Evolutionary conservation across 2,329 filamentous ascomycete species (phyloP).

Genomic region (Trichoderma asperellum): DNA sequence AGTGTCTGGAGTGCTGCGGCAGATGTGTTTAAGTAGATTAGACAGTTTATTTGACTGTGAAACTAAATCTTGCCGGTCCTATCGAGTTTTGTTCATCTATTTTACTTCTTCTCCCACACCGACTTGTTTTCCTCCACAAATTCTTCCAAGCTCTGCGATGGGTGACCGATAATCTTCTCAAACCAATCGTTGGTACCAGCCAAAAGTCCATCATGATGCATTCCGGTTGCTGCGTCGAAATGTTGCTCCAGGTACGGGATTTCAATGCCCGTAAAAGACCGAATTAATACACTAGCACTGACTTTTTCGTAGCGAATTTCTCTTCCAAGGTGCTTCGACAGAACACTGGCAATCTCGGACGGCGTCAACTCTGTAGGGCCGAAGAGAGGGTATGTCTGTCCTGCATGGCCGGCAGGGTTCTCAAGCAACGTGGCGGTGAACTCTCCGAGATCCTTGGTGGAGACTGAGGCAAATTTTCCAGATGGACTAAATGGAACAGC

Average conservation of each 20-base stretch:
- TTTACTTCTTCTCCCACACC: no score
- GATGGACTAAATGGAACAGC: not conserved
- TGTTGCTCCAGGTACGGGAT: slow-evolving; percentile 7
- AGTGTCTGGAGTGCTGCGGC: no score
- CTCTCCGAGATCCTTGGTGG: no score
- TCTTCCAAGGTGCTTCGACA: not conserved
- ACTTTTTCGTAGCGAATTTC: slow-evolving; percentile 6
- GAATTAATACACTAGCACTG: not conserved
- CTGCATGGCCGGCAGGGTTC: slow-evolving; percentile 12
- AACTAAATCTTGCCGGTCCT: no score
- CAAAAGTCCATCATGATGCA: slow-evolving; percentile 5
- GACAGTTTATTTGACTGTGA: no score
- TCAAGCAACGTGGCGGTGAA: not conserved
- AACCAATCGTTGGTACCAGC: slow-evolving; percentile 1
- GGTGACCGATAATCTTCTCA: not conserved
- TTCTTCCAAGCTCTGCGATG: no score
- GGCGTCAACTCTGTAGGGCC: slow-evolving; percentile 1
- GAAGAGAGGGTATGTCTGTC: not conserved
- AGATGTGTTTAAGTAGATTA: no score
- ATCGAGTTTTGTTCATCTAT: no score
- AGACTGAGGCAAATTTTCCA: no score
- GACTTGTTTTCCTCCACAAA: no score
- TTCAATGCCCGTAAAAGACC: not conserved
- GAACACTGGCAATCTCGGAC: slow-evolving; percentile 5
- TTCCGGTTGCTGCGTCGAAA: not conserved